A percentile compares a stretch with the other conserved stretches of the same genome.
phyloP scores from a whole-genome alignment of 805 yeast species.

The Komagataella phaffii region DNA sequence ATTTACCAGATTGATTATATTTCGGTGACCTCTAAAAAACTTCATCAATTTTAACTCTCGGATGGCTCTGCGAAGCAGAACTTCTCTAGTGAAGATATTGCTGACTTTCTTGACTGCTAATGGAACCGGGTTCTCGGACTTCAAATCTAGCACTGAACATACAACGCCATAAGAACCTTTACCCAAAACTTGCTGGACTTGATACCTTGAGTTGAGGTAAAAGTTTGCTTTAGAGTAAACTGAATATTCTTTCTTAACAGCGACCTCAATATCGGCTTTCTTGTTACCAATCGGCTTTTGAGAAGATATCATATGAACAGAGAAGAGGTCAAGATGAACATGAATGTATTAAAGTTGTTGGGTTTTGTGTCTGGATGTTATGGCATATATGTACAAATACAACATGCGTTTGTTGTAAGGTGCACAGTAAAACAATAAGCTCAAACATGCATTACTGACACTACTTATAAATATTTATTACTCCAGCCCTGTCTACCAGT shows the following conservation, averaged over 20 bases:
- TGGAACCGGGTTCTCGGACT: slow-evolving; percentile 19
- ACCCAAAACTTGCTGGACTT: slow-evolving; percentile 47
- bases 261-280: not conserved
- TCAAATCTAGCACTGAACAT: slow-evolving; percentile 55
- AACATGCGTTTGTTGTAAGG: not conserved
- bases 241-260: slow-evolving; percentile 8
- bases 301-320: not conserved
- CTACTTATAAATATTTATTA: slow-evolving; percentile 38
- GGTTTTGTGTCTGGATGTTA: not conserved
- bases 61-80: slow-evolving; percentile 64
- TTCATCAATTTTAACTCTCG: slow-evolving; percentile 75
- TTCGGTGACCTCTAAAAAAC: slow-evolving; percentile 75
- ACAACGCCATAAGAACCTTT: slow-evolving; percentile 84
- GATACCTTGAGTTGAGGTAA: slow-evolving; percentile 48
- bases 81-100: slow-evolving; percentile 52
- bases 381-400: not conserved
- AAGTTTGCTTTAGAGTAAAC: slow-evolving; percentile 44
- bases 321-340: not conserved
- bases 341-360: not conserved
- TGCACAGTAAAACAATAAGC: too few species aligned
- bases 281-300: not conserved
- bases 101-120: slow-evolving; percentile 78
- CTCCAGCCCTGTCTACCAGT: slow-evolving; percentile 57
- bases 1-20: slow-evolving; percentile 62
- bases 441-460: not conserved